Evolutionary conservation across 495 filamentous ascomycete genomes (phyloP).

Genomic region (Hypoxylon trugodes): DNA sequence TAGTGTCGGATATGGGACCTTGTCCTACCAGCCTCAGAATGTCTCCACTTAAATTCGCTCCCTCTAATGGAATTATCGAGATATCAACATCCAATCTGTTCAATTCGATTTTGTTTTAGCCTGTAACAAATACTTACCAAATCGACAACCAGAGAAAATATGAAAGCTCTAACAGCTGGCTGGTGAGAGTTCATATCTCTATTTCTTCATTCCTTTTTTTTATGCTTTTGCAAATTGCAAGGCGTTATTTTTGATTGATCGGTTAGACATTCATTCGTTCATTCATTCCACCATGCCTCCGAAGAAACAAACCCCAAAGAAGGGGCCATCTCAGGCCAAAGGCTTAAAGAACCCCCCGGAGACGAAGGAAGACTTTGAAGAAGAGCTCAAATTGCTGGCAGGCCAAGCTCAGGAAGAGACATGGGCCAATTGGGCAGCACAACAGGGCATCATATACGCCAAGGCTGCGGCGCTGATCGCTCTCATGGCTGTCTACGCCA

Average conservation of each 20-base stretch:
- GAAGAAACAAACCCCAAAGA: constrained; percentile 36
- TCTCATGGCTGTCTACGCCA: constrained; percentile 76
- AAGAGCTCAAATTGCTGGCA: constrained; percentile 59
- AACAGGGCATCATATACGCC: constrained; percentile 53
- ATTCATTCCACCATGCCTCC: constrained; percentile 36
- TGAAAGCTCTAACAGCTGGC: constrained; percentile 41
- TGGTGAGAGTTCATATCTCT: constrained; percentile 29
- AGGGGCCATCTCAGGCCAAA: constrained; percentile 24
- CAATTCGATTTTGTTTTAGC: constrained; percentile 29
- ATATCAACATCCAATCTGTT: no score
- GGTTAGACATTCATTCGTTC: not conserved
- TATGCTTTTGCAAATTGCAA: not conserved
- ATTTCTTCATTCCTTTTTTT: constrained; percentile 11
- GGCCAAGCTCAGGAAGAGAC: constrained; percentile 59
- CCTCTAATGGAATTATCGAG: constrained; percentile 31
- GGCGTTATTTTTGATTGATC: not conserved
- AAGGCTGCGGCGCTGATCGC: constrained; percentile 59
- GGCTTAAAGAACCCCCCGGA: constrained; percentile 33
- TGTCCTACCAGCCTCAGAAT: constrained; percentile 2
- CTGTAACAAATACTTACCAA: constrained; percentile 15
- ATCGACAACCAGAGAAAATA: constrained; percentile 4
- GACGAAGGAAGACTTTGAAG: constrained; percentile 59
- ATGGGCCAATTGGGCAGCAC: constrained; percentile 42
- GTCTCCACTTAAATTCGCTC: not conserved
- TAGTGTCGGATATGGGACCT: constrained; percentile 4